phyloP scores from a whole-genome alignment of 345 rosid genomes.

The Dipteronia sinensis region DNA sequence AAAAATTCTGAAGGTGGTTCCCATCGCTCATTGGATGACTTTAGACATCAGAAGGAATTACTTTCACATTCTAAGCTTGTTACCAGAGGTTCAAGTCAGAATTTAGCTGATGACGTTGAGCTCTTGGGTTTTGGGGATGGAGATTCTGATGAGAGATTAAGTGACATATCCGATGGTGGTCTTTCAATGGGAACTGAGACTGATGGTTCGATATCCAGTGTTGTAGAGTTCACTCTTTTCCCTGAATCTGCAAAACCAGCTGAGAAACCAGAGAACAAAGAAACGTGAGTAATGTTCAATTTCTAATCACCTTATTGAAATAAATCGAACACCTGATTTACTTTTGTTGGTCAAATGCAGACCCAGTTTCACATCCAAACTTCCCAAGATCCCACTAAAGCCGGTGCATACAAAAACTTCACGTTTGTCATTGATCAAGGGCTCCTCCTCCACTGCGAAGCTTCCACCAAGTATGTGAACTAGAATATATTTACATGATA shows the following conservation, averaged over 20 bases:
- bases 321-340: slow-evolving; percentile 5
- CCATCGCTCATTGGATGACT: slow-evolving; percentile 54
- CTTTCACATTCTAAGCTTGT: slow-evolving; percentile 43
- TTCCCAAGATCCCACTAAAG: slow-evolving; percentile 59
- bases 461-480: slow-evolving; percentile 50
- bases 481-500: background rate
- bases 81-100: slow-evolving; percentile 35
- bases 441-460: slow-evolving; percentile 46
- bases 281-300: slow-evolving; percentile 49
- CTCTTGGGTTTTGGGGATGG: slow-evolving; percentile 75
- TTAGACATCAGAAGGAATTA: slow-evolving; percentile 34
- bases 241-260: slow-evolving; percentile 59
- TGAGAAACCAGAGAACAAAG: slow-evolving; percentile 44
- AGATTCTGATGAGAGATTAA: slow-evolving; percentile 79
- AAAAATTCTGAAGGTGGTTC: slow-evolving; percentile 77
- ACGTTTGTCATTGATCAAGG: slow-evolving; percentile 51
- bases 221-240: slow-evolving; percentile 75
- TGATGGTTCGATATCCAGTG: slow-evolving; percentile 71
- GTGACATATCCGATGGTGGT: slow-evolving; percentile 90
- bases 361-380: slow-evolving; percentile 44
- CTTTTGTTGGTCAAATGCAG: slow-evolving; percentile 29
- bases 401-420: slow-evolving; percentile 45
- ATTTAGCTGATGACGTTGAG: slow-evolving; percentile 59
- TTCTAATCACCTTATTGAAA: background rate
- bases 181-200: slow-evolving; percentile 96